Evolutionary conservation across 1,139 yeast species (phyloP), one percentile per base, ranked within the genome.

Genomic region (Pichia inconspicua): DNA sequence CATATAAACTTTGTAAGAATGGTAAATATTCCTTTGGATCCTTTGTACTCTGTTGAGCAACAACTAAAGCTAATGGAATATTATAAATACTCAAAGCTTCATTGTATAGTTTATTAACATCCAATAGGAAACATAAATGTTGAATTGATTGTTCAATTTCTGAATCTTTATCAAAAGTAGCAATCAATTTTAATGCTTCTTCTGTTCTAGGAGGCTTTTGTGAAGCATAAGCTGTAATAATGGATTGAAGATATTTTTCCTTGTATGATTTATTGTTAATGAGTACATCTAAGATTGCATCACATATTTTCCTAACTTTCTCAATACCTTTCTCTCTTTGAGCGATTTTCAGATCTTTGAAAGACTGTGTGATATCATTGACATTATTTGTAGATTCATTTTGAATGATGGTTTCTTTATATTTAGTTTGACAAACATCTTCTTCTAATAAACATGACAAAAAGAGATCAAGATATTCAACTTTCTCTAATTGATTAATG

Each of bases 21-120:
- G 98, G 97, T 47, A 94, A 69, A 60, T 92, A 94, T 65, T 94
- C 99, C 61, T 90, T 88, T 28, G 99, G 99, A 68, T 94, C 99
- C 74, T 84, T 89, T 66, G 92, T 97, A 0, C 97, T 89, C 62
- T 89, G 92, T 64, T 94, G 97, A 0, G 98, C 98, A 55, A 94
- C 82, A 12, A 78, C 74, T 51, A 94, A 72, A 0, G 98, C 79
- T 56, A 90, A 70, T 52, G 82, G 82, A 40, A 94, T 82, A 64
- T 92, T 86, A 61, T 94, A 94, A 35, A 86, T 70, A 1, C 95
- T 86, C 53, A 92, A 73, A 0, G 97, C 86, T 17, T 84, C 81
- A 47, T 82, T 75, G 66, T 90, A 92, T 32, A 92, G 72, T 54
- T 78, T 72, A 61, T 88, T 88, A 35, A 89, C 95, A 66, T 92